These are phyloP conservation scores for Kurtzmaniella quercitrusa DNA, from an alignment of 1,139 yeast genomes.

Conservation along the genomic window DNA sequence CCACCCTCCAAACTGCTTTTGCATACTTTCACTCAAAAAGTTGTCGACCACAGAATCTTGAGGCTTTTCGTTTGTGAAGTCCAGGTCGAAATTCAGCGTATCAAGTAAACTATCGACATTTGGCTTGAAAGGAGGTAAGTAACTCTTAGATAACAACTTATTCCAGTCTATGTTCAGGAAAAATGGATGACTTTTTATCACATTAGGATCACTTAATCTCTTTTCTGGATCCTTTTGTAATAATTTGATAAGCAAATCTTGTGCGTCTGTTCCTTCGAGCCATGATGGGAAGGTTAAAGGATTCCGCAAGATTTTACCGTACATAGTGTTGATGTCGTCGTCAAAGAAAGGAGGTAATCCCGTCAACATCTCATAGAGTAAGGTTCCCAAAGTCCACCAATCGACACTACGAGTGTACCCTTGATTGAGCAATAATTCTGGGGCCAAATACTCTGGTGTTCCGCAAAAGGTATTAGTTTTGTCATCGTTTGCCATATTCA, in stretches of 20 bases:
- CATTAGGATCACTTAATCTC: conserved; percentile 80
- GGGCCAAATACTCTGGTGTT: conserved; percentile 94
- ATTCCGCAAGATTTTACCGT: conserved; percentile 84
- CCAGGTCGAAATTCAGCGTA: conserved; percentile 89
- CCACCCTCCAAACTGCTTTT: conserved; percentile 98
- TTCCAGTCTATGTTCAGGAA: conserved; percentile 92
- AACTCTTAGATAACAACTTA: conserved; percentile 77
- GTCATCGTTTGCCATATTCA: conserved; percentile 85
- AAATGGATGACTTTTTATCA: conserved; percentile 80
- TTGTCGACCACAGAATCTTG: conserved; percentile 95
- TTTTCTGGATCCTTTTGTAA: conserved; percentile 81
- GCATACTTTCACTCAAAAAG: conserved; percentile 82
- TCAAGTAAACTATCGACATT: conserved; percentile 83
- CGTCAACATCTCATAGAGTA: conserved; percentile 92
- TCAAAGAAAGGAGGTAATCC: conserved; percentile 97
- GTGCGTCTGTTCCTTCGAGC: conserved; percentile 79
- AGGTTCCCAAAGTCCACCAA: conserved; percentile 96
- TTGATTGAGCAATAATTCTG: conserved; percentile 84
- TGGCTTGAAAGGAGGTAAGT: conserved; percentile 95
- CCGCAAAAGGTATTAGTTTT: conserved; percentile 96
- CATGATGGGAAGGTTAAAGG: conserved; percentile 86
- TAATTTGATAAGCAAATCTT: conserved; percentile 71
- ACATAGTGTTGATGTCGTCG: conserved; percentile 92
- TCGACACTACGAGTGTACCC: conserved; percentile 96
- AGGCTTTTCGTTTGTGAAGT: conserved; percentile 89